These are phyloP conservation scores for Boletus vinaceobasis DNA, from an alignment of 768 basidiomycete genomes.

Conservation along the genomic window DNA sequence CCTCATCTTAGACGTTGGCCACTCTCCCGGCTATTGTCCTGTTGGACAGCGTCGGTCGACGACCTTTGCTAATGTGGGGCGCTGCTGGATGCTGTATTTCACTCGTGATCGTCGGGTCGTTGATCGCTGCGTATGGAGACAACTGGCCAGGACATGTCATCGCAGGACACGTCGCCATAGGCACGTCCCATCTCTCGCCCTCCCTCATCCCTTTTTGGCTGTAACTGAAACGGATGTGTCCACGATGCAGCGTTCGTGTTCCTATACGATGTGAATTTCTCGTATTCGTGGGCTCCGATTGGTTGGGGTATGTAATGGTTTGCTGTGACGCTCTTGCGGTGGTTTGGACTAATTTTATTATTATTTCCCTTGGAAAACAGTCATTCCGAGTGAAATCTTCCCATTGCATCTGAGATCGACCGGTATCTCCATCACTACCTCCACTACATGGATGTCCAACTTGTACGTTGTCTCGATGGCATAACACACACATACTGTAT, in stretches of 20 bases:
- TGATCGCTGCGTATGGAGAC: constrained; percentile 27
- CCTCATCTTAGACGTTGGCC: constrained; percentile 26
- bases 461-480: constrained; percentile 19
- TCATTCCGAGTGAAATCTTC: constrained; percentile 41
- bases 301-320: constrained; percentile 22
- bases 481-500: neutral
- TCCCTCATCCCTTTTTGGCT: neutral
- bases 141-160: constrained; percentile 28
- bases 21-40: constrained; percentile 37
- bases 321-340: neutral
- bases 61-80: constrained; percentile 38
- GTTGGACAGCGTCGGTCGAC: constrained; percentile 38
- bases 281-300: constrained; percentile 34
- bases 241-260: constrained; percentile 35
- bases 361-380: constrained; percentile 18
- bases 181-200: constrained; percentile 21
- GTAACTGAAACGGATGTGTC: constrained; percentile 7
- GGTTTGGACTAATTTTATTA: constrained; percentile 2
- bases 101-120: constrained; percentile 27
- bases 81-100: constrained; percentile 33
- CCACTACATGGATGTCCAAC: constrained; percentile 41
- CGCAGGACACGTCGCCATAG: constrained; percentile 29
- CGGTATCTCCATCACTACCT: constrained; percentile 41
- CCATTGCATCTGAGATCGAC: constrained; percentile 40
- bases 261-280: constrained; percentile 36